phyloP scores from a whole-genome alignment of 371 early-diverging fungal species.

The Haplosporangium sp. region DNA sequence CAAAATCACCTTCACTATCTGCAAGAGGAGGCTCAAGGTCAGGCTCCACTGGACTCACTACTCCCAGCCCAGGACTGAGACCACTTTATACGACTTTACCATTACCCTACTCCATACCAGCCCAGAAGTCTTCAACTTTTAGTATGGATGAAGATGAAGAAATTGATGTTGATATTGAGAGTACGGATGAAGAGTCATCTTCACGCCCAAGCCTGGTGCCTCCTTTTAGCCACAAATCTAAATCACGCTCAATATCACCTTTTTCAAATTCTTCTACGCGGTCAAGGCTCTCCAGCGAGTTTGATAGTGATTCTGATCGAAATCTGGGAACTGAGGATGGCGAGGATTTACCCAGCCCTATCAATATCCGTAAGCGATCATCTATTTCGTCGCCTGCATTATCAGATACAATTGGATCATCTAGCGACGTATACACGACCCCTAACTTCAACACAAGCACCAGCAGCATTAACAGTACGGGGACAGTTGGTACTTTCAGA shows the following conservation, averaged over 20 bases:
- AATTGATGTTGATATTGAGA: slow-evolving; percentile 59
- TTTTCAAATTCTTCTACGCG: slow-evolving; percentile 48
- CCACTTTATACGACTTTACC: slow-evolving; percentile 31
- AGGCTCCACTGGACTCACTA: slow-evolving; percentile 24
- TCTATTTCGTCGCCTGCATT: slow-evolving; percentile 29
- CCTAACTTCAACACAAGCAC: slow-evolving; percentile 50
- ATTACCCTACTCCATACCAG: slow-evolving; percentile 14
- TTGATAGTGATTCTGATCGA: slow-evolving; percentile 43
- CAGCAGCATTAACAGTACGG: slow-evolving; percentile 48
- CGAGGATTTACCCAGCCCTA: slow-evolving; percentile 22
- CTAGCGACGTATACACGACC: slow-evolving; percentile 39
- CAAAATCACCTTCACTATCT: slow-evolving; percentile 47
- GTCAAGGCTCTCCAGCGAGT: slow-evolving; percentile 44
- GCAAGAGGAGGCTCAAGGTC: slow-evolving; percentile 34
- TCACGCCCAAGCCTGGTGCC: slow-evolving; percentile 15
- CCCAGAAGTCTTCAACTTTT: slow-evolving; percentile 12
- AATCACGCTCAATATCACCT: slow-evolving; percentile 52
- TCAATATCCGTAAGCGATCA: slow-evolving; percentile 18
- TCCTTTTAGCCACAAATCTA: slow-evolving; percentile 25
- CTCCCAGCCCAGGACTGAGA: slow-evolving; percentile 43
- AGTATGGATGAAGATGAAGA: slow-evolving; percentile 59
- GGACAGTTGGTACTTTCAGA: slow-evolving; percentile 23
- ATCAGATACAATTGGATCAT: slow-evolving; percentile 33
- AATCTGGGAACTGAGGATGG: slow-evolving; percentile 23
- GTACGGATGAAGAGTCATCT: slow-evolving; percentile 41